Evolutionary conservation across 2,329 filamentous ascomycete species (phyloP), one percentile per base, ranked within the genome.

Genomic region (Botryotinia calthae): DNA sequence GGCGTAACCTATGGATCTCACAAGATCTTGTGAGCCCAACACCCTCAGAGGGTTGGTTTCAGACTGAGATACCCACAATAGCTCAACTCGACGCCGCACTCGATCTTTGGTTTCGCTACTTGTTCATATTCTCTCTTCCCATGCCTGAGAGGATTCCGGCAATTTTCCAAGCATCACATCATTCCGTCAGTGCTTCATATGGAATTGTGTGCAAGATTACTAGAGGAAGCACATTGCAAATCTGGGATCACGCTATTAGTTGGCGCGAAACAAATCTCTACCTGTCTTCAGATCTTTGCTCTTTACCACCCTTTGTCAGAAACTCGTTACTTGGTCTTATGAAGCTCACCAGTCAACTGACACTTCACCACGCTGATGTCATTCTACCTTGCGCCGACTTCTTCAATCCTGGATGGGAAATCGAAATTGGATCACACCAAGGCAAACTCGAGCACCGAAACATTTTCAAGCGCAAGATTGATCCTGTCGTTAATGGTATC

Each of bases 401-500:
- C 79, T 90, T 89, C 81, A 90, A 90, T 76, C 88, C 88, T 1
- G 87, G 86, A 67, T 90, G 88, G 88, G 88, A 90, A 76, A 84
- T 87, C 6, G 88, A 90, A 76, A 86, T 90, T 40, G 88, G 88
- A 56, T 89, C 87, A 20, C 84, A 85, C 71, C 85, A 88, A 76
- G 88, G 88, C 28, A 82, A 83, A 25, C 83, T 89, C 58, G 85
- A 86, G 72, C 87, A 88, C 77, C 85, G 87, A 74, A 88, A 87
- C 73, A 82, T 84, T 14, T 90, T 89, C 82, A 82, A 82, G 64
- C 84, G 87, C 69, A 89, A 89, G 78, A 87, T 91, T 61, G 88
- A 90, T 75, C 88, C 89, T 1, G 87, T 91, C 51, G 88, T 90
- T 75, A 91, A 91, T 77, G 88, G 88, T 68, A 90, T 90, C 75